phyloP scores from a whole-genome alignment of 2,329 filamentous ascomycete species.

The Fusarium sp. region DNA sequence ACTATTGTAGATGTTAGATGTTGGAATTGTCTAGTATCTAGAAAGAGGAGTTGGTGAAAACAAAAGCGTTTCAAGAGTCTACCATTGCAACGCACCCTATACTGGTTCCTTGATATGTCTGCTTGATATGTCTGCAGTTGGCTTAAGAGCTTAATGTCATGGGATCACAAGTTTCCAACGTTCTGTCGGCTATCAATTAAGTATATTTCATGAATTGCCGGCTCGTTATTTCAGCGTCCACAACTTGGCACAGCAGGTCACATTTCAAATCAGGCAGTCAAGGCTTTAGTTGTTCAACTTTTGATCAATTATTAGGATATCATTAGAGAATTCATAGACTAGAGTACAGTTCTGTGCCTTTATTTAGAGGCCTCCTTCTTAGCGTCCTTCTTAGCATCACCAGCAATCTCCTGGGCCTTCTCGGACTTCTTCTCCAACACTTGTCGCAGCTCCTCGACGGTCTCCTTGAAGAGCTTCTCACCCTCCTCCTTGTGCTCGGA shows the following conservation, averaged over 20 bases:
- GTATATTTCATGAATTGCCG: accelerated
- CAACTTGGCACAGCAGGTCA: background rate
- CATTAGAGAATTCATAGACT: slow-evolving; percentile 18
- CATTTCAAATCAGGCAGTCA: background rate
- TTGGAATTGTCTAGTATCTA: slow-evolving; percentile 26
- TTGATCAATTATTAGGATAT: slow-evolving; percentile 27
- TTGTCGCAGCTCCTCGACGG: slow-evolving; percentile 72
- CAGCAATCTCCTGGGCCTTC: slow-evolving; percentile 67
- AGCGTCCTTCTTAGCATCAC: slow-evolving; percentile 58
- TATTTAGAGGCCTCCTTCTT: slow-evolving; percentile 59
- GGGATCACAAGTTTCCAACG: too few relatives aligned
- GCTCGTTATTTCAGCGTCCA: background rate
- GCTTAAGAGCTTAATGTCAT: too few relatives aligned
- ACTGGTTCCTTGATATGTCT: too few relatives aligned
- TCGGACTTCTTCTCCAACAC: slow-evolving; percentile 70
- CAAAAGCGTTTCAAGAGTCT: slow-evolving; percentile 30
- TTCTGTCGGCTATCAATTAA: too few relatives aligned
- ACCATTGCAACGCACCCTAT: too few relatives aligned
- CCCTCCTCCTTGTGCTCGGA: slow-evolving; percentile 76
- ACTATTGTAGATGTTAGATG: slow-evolving; percentile 36
- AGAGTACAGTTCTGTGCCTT: slow-evolving; percentile 13
- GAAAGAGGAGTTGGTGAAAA: slow-evolving; percentile 16
- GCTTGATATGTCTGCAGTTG: too few relatives aligned
- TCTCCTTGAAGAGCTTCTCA: slow-evolving; percentile 75
- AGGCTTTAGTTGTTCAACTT: background rate